Evolutionary conservation across 805 yeast species (phyloP), one percentile per base, ranked within the genome.

Genomic region (Yarrowia sp.): DNA sequence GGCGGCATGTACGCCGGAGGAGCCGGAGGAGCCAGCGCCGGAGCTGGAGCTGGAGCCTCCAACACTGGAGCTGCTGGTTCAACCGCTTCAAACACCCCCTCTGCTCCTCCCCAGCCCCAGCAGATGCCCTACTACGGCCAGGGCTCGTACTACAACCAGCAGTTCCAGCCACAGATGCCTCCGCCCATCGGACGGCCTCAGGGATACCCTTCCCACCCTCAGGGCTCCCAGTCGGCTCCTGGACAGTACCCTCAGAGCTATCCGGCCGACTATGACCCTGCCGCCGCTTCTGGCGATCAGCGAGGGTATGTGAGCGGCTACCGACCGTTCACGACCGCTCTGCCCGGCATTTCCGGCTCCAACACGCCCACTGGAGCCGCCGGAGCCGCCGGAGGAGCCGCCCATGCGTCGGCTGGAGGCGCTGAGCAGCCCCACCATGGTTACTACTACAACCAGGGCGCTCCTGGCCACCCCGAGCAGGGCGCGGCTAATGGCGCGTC

Each of bases 271-370:
- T 58, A 58, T 15, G 64, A 58, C 32, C 61, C 61, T 14, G 61
- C 61, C 0, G 60, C 60, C 10, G 64, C 64, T 13, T 36, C 39
- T 13, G 64, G 64, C 10, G 64, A 58, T 22, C 51, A 43, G 42
- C 51, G 64, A 14, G 51, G 64, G 17, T 58, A 58, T 42, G 64
- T 58, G 18, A 35, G 51, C 39, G 51, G 64, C 32, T 58, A 58
- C 64, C 31, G 64, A 33, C 64, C 64, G 7, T 58, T 43, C 35
- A 44, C 64, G 18, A 43, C 51, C 50, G 48, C 64, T 13, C 51
- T 58, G 15, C 64, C 71, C 63, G 33, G 71, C 66, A n/a, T 63
- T 41, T 38, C 57, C 36, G 68, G 66, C 69, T 17, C 63, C 51
- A 44, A 44, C 51, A 43, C 64, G 35, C 64, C 64, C 51, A 43